phyloP scores from a whole-genome alignment of 805 yeast genomes.

The Barnettozyma pratensis region DNA sequence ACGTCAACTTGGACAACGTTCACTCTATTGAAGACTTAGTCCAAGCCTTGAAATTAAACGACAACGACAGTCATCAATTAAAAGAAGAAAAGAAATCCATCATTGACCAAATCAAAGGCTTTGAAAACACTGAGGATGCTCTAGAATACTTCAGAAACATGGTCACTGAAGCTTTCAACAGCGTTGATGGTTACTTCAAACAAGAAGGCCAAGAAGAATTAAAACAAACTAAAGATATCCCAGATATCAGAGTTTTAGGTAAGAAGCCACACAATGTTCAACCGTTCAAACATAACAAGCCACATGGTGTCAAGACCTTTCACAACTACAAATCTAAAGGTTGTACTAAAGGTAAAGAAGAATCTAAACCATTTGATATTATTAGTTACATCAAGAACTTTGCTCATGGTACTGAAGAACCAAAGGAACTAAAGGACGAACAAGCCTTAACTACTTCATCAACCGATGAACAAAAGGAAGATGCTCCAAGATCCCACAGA shows the following conservation, averaged over 20 bases:
- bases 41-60: conserved; percentile 8
- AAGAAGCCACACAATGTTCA: not conserved
- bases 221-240: not conserved
- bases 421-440: not conserved
- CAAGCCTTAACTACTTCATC: not conserved
- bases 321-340: not conserved
- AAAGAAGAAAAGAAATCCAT: conserved; percentile 3
- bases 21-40: conserved; percentile 10
- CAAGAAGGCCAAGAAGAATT: not conserved
- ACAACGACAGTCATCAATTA: conserved; percentile 5
- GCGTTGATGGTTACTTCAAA: conserved; percentile 1
- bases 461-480: not conserved
- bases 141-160: conserved; percentile 4
- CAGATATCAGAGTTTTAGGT: not conserved
- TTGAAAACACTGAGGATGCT: conserved; percentile 4
- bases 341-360: not conserved
- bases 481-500: not conserved
- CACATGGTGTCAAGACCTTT: not conserved
- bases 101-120: conserved; percentile 2
- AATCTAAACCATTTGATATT: not conserved
- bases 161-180: conserved; percentile 1
- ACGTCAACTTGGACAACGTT: conserved; percentile 19
- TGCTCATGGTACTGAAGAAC: not conserved
- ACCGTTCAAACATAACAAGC: not conserved
- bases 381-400: not conserved